Evolutionary conservation across 176 grass and related monocot genomes (phyloP), one percentile per base, ranked within the genome.

Genomic region (Pontederia crassipes): DNA sequence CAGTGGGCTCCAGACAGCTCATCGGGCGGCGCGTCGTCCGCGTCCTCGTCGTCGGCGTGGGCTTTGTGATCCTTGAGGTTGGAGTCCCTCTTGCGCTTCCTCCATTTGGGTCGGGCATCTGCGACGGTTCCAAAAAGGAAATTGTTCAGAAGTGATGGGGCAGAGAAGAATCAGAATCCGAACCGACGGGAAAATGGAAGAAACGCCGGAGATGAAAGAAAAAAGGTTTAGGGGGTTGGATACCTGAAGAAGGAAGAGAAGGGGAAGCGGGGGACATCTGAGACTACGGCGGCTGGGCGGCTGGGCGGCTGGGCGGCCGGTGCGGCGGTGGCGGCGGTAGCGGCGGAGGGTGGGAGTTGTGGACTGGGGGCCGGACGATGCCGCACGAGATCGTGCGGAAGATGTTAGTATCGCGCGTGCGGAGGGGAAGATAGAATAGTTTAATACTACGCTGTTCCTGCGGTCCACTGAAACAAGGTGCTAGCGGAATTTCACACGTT

Each of bases 31-130:
- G 72, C 15, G 4, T 8, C 70, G 14, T 64, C 73, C 1, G 76
- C 71, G 17, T 75, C 66, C 49, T 78, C 81, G 49, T 84, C 83
- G 28, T 81, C 77, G 8, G 70, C 68, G 29, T 79, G 67, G 0
- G 81, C 64, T 47, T 65, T 66, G 57, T 72, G 69, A 54, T 75
- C 77, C 56, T 54, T 68, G 54, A 66, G 29, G 56, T 66, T 57
- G 73, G 76, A 76, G 78, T 83, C 86, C 59, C 88, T 85, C 83
- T 97, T 97, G 78, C 88, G 74, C 79, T 89, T 93, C 64, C 88
- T 84, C 87, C 84, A 83, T 69, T 89, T 86, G 79, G 75, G 61
- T 54, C 88, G 85, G 62, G 93, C 76, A 89, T 98, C 93, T 98
- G 79, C 5, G 59, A 53, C 28, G 49, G 35, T 56, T 6, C 17